Evolutionary conservation across 768 basidiomycete species (phyloP).

Genomic region (Russula ochroleuca): DNA sequence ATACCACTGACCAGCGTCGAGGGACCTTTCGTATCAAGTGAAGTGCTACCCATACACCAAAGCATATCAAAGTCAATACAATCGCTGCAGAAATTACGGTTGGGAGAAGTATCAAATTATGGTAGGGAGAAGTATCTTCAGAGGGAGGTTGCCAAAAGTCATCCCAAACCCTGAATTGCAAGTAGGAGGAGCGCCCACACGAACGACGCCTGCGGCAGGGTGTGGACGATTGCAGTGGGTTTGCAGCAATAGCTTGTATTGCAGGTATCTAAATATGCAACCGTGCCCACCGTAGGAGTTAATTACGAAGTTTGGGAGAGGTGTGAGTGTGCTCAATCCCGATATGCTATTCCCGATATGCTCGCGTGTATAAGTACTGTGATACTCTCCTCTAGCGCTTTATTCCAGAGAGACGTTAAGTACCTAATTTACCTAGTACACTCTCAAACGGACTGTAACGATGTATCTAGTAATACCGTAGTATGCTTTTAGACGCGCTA

Average conservation of each 20-base stretch:
- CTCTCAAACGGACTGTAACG: too few relatives aligned
- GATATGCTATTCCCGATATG: not conserved
- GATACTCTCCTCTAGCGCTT: too few relatives aligned
- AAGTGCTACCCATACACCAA: slow-evolving; percentile 10
- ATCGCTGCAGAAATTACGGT: not conserved
- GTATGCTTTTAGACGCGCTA: too few relatives aligned
- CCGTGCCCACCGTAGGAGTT: not conserved
- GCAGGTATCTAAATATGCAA: slow-evolving; percentile 10
- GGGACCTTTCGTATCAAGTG: too few relatives aligned
- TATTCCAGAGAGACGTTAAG: too few relatives aligned
- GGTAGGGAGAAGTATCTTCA: not conserved
- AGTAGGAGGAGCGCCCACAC: slow-evolving; percentile 6
- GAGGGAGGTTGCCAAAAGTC: not conserved
- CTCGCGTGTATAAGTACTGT: not conserved
- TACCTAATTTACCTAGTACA: too few relatives aligned
- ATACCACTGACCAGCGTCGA: too few relatives aligned
- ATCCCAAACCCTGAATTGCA: slow-evolving; percentile 22
- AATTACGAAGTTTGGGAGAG: not conserved
- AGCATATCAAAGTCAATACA: not conserved
- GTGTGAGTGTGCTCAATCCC: slow-evolving; percentile 2
- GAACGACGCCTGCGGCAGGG: slow-evolving; percentile 5
- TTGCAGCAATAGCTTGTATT: slow-evolving; percentile 13
- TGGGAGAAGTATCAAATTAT: not conserved
- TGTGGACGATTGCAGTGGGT: slow-evolving; percentile 21
- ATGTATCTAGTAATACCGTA: too few relatives aligned